Evolutionary conservation across 352 stramenopile species (phyloP), one percentile per base, ranked within the genome.

Genomic region (Pythium rishiriense): DNA sequence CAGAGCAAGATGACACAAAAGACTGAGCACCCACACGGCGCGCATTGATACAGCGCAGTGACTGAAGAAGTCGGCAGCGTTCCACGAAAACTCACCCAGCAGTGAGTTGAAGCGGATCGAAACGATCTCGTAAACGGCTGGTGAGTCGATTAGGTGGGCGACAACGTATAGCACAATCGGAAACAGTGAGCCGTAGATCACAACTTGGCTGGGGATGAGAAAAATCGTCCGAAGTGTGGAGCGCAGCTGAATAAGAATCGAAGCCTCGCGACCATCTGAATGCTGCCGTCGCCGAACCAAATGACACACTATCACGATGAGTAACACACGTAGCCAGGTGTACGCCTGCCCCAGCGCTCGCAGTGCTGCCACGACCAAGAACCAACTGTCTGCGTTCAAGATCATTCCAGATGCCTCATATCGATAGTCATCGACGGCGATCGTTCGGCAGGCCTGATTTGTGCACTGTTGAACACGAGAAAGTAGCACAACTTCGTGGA

Each of bases 81-180:
- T 43, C 37, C 37, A 43, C 10, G 33, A 9, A 39, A 39, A 3
- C 33, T 39, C 33, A 17, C 60, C 64, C n/a, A 67, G 17, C 1
- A 62, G 8, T 10, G 68, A 69, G 41, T 46, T 54, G 49, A 70
- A 76, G 9, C 49, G 35, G 19, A 68, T 53, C 7, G 42, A 58
- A 2, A 75, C 48, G 2, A 59, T 14, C 39, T 73, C 62, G 42
- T 80, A 75, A 1, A 69, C 52, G 1, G 61, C 41, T 1, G 54
- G 39, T 15, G 69, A 56, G 48, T 80, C 73, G 35, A 80, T 43
- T 6, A 62, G 26, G 24, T 80, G 73, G 0, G 73, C 70, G 3
- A 78, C 2, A 0, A 58, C 47, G 58, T 80, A 80, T 51, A 70
- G 75, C 0, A 21, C 17, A 11, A 80, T 69, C 4, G 73, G 73